A percentile compares a stretch with the other conserved stretches of the same genome.
phyloP scores from a whole-genome alignment of 495 filamentous ascomycete genomes.

The Diplogelasinospora grovesii region DNA sequence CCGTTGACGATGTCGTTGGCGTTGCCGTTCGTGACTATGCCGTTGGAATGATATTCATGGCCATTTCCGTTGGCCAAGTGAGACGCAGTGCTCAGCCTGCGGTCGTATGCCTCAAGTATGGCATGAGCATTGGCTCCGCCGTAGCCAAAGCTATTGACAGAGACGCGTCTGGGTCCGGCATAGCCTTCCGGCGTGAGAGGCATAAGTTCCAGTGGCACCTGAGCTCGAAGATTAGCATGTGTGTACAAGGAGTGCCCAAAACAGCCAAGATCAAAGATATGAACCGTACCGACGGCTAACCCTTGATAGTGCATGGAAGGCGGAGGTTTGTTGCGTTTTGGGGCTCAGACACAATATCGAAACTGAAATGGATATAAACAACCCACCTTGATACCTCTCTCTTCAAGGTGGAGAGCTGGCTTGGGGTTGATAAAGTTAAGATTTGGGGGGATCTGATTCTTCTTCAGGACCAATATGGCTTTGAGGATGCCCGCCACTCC shows the following conservation, averaged over 20 bases:
- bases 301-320: no score
- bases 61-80: background rate
- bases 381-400: conserved; percentile 11
- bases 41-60: background rate
- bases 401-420: conserved; percentile 23
- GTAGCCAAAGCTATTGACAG: conserved; percentile 5
- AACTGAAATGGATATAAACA: no score
- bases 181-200: conserved; percentile 2
- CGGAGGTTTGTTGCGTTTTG: no score
- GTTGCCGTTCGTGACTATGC: background rate
- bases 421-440: conserved; percentile 43
- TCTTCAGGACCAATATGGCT: conserved; percentile 40
- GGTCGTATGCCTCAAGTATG: conserved; percentile 34
- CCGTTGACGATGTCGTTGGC: background rate
- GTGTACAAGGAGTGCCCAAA: conserved; percentile 17
- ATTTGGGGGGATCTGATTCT: conserved; percentile 34
- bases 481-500: conserved; percentile 50
- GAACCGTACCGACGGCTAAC: no score
- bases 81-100: no score
- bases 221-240: background rate
- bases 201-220: background rate
- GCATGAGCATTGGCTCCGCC: conserved; percentile 18
- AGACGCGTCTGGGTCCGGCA: background rate
- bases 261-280: no score
- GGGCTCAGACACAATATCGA: no score